Evolutionary conservation across 1,139 yeast genomes (phyloP).

Genomic region (Taphrina betulina): DNA sequence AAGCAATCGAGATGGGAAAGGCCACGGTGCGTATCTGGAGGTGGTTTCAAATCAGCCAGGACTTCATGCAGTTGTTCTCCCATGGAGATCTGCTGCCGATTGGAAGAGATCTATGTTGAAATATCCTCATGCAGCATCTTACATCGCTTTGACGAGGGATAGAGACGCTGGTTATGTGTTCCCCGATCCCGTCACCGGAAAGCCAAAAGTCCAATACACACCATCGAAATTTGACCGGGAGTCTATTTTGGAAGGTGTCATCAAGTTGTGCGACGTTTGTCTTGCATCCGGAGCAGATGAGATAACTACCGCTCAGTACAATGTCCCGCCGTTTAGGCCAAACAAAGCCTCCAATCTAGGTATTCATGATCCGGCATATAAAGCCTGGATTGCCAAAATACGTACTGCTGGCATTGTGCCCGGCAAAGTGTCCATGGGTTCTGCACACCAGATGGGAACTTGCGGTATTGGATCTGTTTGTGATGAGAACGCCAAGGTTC

Average conservation of each 20-base stretch:
- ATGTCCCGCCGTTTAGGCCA: constrained; percentile 50
- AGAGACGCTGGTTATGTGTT: constrained; percentile 50
- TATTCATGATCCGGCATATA: constrained; percentile 52
- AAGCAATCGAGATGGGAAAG: constrained; percentile 57
- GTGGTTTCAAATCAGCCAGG: constrained; percentile 54
- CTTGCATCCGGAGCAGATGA: constrained; percentile 57
- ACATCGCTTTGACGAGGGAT: constrained; percentile 56
- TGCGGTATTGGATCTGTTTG: constrained; percentile 62
- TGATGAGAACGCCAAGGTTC: constrained; percentile 53
- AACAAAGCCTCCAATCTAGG: constrained; percentile 49
- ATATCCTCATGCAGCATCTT: constrained; percentile 49
- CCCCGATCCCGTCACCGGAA: constrained; percentile 46
- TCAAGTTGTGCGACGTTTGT: constrained; percentile 51
- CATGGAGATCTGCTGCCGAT: constrained; percentile 51
- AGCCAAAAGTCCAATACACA: constrained; percentile 49
- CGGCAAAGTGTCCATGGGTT: constrained; percentile 49
- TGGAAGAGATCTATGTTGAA: constrained; percentile 47
- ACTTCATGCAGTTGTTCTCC: constrained; percentile 48
- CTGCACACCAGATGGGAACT: constrained; percentile 63
- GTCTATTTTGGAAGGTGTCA: constrained; percentile 49
- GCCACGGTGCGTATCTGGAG: constrained; percentile 60
- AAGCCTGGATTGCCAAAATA: constrained; percentile 49
- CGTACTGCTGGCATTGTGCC: constrained; percentile 44
- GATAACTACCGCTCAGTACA: constrained; percentile 45
- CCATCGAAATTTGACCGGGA: constrained; percentile 50